Evolutionary conservation across 306 rosid genomes (phyloP), one percentile per base, ranked within the genome.

Genomic region (Inga leiocalycina): DNA sequence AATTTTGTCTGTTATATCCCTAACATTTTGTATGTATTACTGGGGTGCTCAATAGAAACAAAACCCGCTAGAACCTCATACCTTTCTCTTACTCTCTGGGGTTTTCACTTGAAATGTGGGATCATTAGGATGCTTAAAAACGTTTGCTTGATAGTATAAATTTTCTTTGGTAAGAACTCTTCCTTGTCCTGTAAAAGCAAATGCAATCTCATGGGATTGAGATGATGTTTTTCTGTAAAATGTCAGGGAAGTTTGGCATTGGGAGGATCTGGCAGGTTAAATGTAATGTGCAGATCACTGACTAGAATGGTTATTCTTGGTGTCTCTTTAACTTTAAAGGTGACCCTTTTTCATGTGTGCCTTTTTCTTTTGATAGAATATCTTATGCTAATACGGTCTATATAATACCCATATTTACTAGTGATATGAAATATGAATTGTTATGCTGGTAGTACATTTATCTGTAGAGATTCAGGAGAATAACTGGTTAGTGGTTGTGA

Each of bases 271-370:
- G 82, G 75, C 64, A 83, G 77, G 72, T 64, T 82, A 73, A 89
- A 79, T 86, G 68, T 57, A 67, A 48, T 86, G 87, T 88, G 92
- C 85, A 90, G 83, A 82, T 85, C 93, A 81, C 81, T 89, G 54
- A 86, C 98, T 86, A 90, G 98, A 90, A 87, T 96, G 77, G 98
- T 93, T 71, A 86, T 96, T 87, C 94, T 96, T 67, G 92, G 94
- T 74, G 89, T 91, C 84, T 71, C 97, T 71, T 90, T 86, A 78
- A 81, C 86, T 78, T 74, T 88, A 8, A 89, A 84, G 96, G 99
- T 96, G 81, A 86, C 57, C 70, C 67, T 73, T 76, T 68, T 45
- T 71, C 75, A 24, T 75, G 79, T 46, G 82, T 83, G 82, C 68
- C 39, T 84, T 32, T 27, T 67, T 70, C 59, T 76, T 74, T 22